These are phyloP conservation scores for Avena sativa DNA, from an alignment of 176 grass and related monocot genomes.

Conservation along the genomic window DNA sequence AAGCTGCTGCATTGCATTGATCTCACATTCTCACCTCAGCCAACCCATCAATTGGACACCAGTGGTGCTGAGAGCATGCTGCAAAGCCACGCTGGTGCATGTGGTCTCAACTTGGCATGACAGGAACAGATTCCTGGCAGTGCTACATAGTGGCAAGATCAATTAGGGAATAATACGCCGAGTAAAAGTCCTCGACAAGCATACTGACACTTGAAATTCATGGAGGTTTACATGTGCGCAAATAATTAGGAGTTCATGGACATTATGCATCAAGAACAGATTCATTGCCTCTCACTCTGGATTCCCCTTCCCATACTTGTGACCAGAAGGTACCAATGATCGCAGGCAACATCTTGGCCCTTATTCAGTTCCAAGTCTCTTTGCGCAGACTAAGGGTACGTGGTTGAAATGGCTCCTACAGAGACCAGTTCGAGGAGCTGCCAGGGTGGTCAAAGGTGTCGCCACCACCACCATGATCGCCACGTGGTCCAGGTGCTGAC, in stretches of 20 bases:
- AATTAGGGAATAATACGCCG: slow-evolving; percentile 34
- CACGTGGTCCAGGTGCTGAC: slow-evolving; percentile 25
- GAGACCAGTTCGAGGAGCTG: slow-evolving; percentile 70
- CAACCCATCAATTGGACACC: slow-evolving; percentile 38
- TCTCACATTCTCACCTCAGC: slow-evolving; percentile 33
- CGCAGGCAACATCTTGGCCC: slow-evolving; percentile 9
- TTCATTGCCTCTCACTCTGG: slow-evolving; percentile 9
- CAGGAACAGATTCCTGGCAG: slow-evolving; percentile 53
- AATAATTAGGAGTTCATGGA: slow-evolving; percentile 46
- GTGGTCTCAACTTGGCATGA: slow-evolving; percentile 44
- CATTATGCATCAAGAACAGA: slow-evolving; percentile 27
- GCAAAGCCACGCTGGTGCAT: slow-evolving; percentile 52
- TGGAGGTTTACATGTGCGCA: slow-evolving; percentile 40
- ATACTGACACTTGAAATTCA: slow-evolving; percentile 36
- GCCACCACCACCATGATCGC: slow-evolving; percentile 46
- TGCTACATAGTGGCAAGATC: slow-evolving; percentile 6
- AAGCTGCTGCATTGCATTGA: slow-evolving; percentile 9
- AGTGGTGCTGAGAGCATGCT: slow-evolving; percentile 55
- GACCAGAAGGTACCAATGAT: slow-evolving; percentile 37
- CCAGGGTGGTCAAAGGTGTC: slow-evolving; percentile 57
- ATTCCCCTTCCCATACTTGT: slow-evolving; percentile 14
- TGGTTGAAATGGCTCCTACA: slow-evolving; percentile 48
- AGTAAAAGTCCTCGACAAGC: slow-evolving; percentile 39
- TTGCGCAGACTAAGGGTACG: background rate
- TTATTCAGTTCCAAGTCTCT: slow-evolving; percentile 42